Evolutionary conservation across 192 early-diverging fungal genomes (phyloP), one percentile per base, ranked within the genome.

Genomic region (Coemansia sp.): DNA sequence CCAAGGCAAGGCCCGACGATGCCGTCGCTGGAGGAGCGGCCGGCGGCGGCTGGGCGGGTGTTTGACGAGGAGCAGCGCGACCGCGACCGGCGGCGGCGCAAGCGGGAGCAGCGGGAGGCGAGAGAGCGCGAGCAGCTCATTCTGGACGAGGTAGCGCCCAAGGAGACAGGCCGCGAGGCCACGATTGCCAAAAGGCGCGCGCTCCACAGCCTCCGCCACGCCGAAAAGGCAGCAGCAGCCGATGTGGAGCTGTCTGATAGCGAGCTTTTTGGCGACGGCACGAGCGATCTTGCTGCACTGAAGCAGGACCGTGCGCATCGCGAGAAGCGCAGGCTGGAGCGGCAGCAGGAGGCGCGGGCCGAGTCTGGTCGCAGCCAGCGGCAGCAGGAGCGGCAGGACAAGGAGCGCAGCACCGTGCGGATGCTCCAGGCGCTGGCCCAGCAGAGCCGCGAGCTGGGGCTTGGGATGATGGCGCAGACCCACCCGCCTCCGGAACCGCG

Each of bases 361-460:
- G 61, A 39, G 17, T 11, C 25, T 22, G 43, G 58, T 40, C 68
- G 53, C 13, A 46, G 40, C 37, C 40, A 61, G 49, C 69, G 76
- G 13, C 63, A 77, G 17, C 53, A 61, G 57, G 87, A 85, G 43
- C 88, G 83, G 63, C 64, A 83, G 45, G 82, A 87, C 40, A 94
- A 92, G 71, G 91, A 94, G 67, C 85, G 86, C 22, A 83, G 71
- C n/a, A 92, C 91, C 2, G 75, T 94, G 46, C 89, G 83, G 45
- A 86, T 89, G 86, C 84, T 92, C 45, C 77, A 83, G 25, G 82
- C 86, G 53, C 86, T 94, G 86, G 92, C 92, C 12, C 83, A 85
- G 74, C 76, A 88, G 61, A 84, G 77, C 25, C 70, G 74, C 6
- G 53, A 64, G 9, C 61, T 60, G 17, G 74, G 77, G 0, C 68